Evolutionary conservation across 2,329 filamentous ascomycete genomes (phyloP), one percentile per base, ranked within the genome.

Genomic region (Colletotrichum truncatum): DNA sequence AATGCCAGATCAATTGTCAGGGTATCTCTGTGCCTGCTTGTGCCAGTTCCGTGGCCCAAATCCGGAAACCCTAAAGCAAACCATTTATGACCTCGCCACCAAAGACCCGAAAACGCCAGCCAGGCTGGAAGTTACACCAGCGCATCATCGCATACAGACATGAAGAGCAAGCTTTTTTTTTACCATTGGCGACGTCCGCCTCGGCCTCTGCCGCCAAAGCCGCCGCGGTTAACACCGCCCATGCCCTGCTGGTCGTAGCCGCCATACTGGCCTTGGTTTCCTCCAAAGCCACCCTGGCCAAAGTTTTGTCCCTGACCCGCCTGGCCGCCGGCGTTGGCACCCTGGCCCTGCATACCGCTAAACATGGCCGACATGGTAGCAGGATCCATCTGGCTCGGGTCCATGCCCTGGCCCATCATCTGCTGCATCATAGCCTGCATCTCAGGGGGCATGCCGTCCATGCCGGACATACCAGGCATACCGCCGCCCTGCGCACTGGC

Each of bases 401-500:
- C 88, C 80, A 90, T 87, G 21, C 88, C 88, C 1, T 82, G 81
- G 1, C 85, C 82, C 85, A 90, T 89, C 87, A 91, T 89, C 75
- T 90, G 87, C 75, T 90, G 88, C 86, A 91, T 88, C 85, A 90
- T 89, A 46, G 82, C 81, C 73, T 90, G 88, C 86, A 91, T 90
- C 73, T 90, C 88, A 0, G 87, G 84, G 3, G 87, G 79, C 76
- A 90, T 87, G n/a, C 85, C 86, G 23, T 90, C 87, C 85, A 89
- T 87, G 4, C 85, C 85, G 0, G 83, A 71, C 80, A 87, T 86
- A 6, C 78, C 78, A 1, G 78, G 75, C 81, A 85, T 84, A 3
- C 76, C 80, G 11, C 52, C 64, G 14, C 70, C 70, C 28, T 68
- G 70, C n/a, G 70, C 70, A 6, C 65, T 73, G 6, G 55, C 75